Evolutionary conservation across 805 yeast genomes (phyloP).

Genomic region (Monosporozyma solicola): DNA sequence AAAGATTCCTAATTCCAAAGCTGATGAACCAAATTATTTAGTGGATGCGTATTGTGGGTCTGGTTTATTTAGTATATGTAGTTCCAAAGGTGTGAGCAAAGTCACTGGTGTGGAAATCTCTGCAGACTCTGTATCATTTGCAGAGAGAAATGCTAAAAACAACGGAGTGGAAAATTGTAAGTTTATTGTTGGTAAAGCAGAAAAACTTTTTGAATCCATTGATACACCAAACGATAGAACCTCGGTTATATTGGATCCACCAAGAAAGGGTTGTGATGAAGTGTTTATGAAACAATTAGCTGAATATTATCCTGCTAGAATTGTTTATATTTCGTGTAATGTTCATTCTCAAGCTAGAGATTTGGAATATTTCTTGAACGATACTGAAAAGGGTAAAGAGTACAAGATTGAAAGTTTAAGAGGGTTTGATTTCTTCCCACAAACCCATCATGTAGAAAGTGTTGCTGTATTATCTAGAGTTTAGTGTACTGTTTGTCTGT

Average conservation of each 20-base stretch:
- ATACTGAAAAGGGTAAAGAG: slow-evolving; percentile 49
- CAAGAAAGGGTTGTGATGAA: slow-evolving; percentile 93
- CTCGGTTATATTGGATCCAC: slow-evolving; percentile 90
- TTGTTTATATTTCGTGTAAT: slow-evolving; percentile 94
- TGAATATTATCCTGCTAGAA: slow-evolving; percentile 70
- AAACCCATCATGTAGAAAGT: slow-evolving; percentile 86
- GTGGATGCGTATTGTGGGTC: slow-evolving; percentile 97
- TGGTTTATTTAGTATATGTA: slow-evolving; percentile 83
- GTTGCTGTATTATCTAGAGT: slow-evolving; percentile 57
- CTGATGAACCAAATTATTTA: slow-evolving; percentile 49
- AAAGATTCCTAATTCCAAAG: slow-evolving; percentile 34
- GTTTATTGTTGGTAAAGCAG: slow-evolving; percentile 89
- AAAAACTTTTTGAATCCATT: slow-evolving; percentile 70
- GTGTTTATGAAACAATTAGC: slow-evolving; percentile 78
- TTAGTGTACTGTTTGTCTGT: neutral
- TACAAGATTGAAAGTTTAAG: slow-evolving; percentile 74
- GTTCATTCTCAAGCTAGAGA: slow-evolving; percentile 98
- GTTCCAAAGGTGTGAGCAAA: slow-evolving; percentile 68
- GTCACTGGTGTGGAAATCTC: slow-evolving; percentile 93
- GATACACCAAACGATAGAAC: slow-evolving; percentile 70
- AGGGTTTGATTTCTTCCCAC: slow-evolving; percentile 96
- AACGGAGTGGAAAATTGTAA: slow-evolving; percentile 72
- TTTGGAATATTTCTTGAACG: slow-evolving; percentile 66
- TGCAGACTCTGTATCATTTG: slow-evolving; percentile 84
- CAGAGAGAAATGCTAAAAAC: slow-evolving; percentile 65